phyloP scores from a whole-genome alignment of 2,329 filamentous ascomycete genomes.

The Ceratocystis alfenasii region DNA sequence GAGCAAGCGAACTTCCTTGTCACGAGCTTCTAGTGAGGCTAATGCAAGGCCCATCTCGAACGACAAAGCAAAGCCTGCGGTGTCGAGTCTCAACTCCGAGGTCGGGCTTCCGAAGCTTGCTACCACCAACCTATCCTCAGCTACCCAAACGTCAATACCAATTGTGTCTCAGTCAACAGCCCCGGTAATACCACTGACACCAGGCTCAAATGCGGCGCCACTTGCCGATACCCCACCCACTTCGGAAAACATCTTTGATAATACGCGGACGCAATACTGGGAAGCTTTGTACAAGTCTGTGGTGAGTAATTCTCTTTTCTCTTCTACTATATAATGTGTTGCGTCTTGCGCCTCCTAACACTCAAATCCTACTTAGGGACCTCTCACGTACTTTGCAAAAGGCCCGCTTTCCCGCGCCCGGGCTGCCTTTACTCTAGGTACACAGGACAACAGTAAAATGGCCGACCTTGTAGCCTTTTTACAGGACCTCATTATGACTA shows the following conservation, averaged over 20 bases:
- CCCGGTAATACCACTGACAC: not conserved
- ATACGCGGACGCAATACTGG: conserved; percentile 46
- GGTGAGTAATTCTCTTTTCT: conserved; percentile 31
- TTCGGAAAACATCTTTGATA: conserved; percentile 44
- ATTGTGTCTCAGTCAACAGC: not conserved
- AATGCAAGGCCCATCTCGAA: not conserved
- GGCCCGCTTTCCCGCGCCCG: conserved; percentile 65
- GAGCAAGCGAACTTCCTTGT: conserved; percentile 11
- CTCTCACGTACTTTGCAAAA: conserved; percentile 73
- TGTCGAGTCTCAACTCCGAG: not conserved
- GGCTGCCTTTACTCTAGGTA: conserved; percentile 54
- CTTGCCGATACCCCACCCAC: conserved; percentile 26
- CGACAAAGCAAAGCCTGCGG: conserved; percentile 1
- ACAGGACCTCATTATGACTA: conserved; percentile 54
- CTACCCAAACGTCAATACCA: not conserved
- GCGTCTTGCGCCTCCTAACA: conserved; percentile 24
- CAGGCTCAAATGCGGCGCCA: conserved; percentile 7
- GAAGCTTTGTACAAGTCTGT: conserved; percentile 52
- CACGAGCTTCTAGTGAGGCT: conserved; percentile 5
- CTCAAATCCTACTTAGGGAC: conserved; percentile 40
- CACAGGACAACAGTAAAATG: conserved; percentile 48
- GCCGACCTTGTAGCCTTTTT: conserved; percentile 55
- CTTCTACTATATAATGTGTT: not conserved
- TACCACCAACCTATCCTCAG: not conserved
- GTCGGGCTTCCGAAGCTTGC: not conserved